A percentile compares a stretch with the other conserved stretches of the same genome.
Evolutionary conservation across 208 protist species (phyloP).

Genomic region (Crithidia acanthocephali): DNA sequence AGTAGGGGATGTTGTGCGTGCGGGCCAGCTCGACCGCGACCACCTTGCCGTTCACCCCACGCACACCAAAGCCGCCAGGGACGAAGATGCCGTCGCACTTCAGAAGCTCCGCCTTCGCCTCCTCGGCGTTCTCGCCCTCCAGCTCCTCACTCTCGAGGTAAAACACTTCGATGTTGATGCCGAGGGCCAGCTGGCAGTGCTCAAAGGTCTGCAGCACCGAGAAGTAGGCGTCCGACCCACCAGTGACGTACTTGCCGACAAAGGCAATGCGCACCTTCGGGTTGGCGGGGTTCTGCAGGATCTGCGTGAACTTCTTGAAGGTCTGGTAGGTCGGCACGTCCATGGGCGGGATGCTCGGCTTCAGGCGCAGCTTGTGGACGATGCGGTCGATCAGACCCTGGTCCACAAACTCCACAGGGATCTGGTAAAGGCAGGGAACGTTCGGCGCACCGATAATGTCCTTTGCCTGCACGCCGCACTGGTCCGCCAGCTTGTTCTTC

Average conservation of each 20-base stretch:
- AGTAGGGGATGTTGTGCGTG: conserved; percentile 95
- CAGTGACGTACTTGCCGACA: conserved; percentile 99
- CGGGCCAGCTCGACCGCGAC: conserved; percentile 95
- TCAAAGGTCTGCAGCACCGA: conserved; percentile 98
- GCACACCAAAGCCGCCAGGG: conserved; percentile 98
- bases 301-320: conserved; percentile 72
- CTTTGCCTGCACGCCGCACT: conserved; percentile 96
- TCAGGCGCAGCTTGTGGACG: conserved; percentile 80
- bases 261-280: conserved; percentile 95
- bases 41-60: conserved; percentile 98
- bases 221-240: conserved; percentile 97
- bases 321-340: conserved; percentile 81
- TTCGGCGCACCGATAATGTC: conserved; percentile 97
- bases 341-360: conserved; percentile 34
- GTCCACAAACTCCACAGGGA: conserved; percentile 93
- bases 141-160: conserved; percentile 94
- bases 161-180: conserved; percentile 94
- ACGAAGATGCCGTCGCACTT: conserved; percentile 97
- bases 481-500: conserved; percentile 95
- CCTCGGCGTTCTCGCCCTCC: conserved; percentile 65
- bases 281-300: conserved; percentile 78
- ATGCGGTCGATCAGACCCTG: conserved; percentile 87
- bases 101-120: conserved; percentile 73
- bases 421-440: conserved; percentile 96
- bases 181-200: conserved; percentile 93